A percentile compares a stretch with the other conserved stretches of the same genome.
Evolutionary conservation across 768 basidiomycete genomes (phyloP).

Genomic region (Dendrothele bispora): DNA sequence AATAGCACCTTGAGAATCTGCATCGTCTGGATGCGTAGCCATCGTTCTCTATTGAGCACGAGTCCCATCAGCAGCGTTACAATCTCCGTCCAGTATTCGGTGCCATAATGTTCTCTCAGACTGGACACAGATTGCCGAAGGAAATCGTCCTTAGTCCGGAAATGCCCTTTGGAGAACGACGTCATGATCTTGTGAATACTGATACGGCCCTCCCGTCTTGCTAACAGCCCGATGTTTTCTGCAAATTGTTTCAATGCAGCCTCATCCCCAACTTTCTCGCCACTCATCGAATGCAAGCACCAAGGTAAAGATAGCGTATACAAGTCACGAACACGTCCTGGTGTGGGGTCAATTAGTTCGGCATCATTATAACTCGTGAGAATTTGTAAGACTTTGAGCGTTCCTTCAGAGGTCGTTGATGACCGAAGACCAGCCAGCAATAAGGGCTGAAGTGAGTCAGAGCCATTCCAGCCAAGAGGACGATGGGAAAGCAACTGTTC

Average conservation of each 20-base stretch:
- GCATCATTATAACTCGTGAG: slow-evolving; percentile 61
- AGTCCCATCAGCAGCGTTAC: slow-evolving; percentile 85
- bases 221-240: slow-evolving; percentile 68
- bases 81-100: slow-evolving; percentile 75
- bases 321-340: slow-evolving; percentile 74
- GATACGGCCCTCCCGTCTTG: slow-evolving; percentile 68
- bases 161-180: slow-evolving; percentile 83
- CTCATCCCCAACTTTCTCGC: slow-evolving; percentile 37
- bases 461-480: slow-evolving; percentile 71
- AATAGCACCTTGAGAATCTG: slow-evolving; percentile 88
- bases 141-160: slow-evolving; percentile 92
- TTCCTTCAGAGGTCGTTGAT: slow-evolving; percentile 60
- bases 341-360: slow-evolving; percentile 68
- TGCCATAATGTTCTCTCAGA: slow-evolving; percentile 82
- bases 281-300: slow-evolving; percentile 79
- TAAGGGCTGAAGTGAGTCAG: slow-evolving; percentile 63
- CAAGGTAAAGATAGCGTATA: slow-evolving; percentile 85
- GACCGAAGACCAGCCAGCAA: slow-evolving; percentile 81
- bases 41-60: slow-evolving; percentile 77
- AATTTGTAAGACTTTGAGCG: slow-evolving; percentile 66
- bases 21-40: slow-evolving; percentile 82
- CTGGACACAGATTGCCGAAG: slow-evolving; percentile 84
- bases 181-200: slow-evolving; percentile 87
- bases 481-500: slow-evolving; percentile 67
- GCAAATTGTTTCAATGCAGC: slow-evolving; percentile 65